Conservation (phyloP, 208 protist species). For the Kentomonas sorsogonicus region DNA sequence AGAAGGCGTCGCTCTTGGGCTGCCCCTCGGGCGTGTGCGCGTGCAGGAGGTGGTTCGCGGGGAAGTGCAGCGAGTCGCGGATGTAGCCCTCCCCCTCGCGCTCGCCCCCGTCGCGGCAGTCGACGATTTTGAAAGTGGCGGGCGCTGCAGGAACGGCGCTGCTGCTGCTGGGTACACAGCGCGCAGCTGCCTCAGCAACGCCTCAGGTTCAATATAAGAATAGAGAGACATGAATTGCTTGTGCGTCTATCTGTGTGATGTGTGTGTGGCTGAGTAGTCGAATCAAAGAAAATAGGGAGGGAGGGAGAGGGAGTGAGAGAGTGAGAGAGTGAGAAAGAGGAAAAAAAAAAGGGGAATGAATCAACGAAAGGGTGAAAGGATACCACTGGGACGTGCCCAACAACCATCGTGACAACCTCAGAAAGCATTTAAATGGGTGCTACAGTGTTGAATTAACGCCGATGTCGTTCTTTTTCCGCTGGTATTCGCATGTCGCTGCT, state of each 20-base stretch:
- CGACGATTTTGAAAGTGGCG: conserved; percentile 37
- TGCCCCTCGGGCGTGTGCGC: conserved; percentile 25
- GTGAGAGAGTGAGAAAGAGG: neutral
- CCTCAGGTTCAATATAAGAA: conserved; percentile 43
- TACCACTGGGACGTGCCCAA: too few species aligned
- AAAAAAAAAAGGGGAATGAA: too few species aligned
- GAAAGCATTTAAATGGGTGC: too few species aligned
- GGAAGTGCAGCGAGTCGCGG: conserved; percentile 41
- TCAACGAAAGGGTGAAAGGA: too few species aligned
- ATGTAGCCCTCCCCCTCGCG: conserved; percentile 44
- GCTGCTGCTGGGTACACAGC: too few species aligned
- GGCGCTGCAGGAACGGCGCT: conserved; percentile 24
- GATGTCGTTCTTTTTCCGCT: too few species aligned
- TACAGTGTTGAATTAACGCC: too few species aligned
- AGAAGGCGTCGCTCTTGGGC: conserved; percentile 10
- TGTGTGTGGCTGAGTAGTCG: too few species aligned
- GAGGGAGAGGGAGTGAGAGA: conserved; percentile 2
- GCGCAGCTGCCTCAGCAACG: conserved; percentile 59
- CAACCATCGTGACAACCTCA: too few species aligned
- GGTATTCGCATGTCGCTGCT: too few species aligned
- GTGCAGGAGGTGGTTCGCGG: conserved; percentile 30
- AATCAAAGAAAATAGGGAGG: conserved; percentile 1
- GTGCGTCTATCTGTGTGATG: too few species aligned
- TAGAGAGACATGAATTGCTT: conserved; percentile 51
- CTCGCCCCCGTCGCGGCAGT: conserved; percentile 77